A percentile compares a stretch with the other conserved stretches of the same genome.
phyloP scores from a whole-genome alignment of 768 basidiomycete genomes.

The Peribolospora baueri region DNA sequence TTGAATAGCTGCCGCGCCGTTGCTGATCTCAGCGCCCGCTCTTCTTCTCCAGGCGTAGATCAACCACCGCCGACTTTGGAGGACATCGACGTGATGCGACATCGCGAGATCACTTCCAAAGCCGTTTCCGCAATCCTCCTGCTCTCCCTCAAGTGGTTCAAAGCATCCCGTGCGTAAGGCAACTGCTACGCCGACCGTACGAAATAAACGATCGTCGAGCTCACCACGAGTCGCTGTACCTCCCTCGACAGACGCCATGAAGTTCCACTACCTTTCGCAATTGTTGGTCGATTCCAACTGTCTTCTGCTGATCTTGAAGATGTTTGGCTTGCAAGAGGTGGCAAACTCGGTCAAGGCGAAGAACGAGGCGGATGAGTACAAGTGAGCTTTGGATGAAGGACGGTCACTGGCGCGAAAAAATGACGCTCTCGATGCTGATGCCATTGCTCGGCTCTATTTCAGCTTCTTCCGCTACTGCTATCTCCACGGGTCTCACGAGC shows the following conservation, averaged over 20 bases:
- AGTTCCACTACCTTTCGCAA: slow-evolving; percentile 94
- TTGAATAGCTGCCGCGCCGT: neutral
- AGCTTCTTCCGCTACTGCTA: slow-evolving; percentile 96
- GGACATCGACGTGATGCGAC: slow-evolving; percentile 75
- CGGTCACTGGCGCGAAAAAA: neutral
- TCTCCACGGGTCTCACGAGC: slow-evolving; percentile 41
- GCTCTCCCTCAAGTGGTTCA: slow-evolving; percentile 88
- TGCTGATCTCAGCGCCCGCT: neutral
- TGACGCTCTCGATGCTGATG: slow-evolving; percentile 3
- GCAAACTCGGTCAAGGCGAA: slow-evolving; percentile 58
- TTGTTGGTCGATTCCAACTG: slow-evolving; percentile 87
- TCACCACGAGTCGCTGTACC: neutral
- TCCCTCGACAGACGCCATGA: slow-evolving; percentile 63
- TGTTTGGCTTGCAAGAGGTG: slow-evolving; percentile 93
- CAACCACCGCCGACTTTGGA: slow-evolving; percentile 51
- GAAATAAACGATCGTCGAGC: neutral
- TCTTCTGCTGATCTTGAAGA: slow-evolving; percentile 73
- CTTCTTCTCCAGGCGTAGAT: slow-evolving; percentile 14
- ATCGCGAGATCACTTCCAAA: slow-evolving; percentile 92
- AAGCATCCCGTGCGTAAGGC: slow-evolving; percentile 61
- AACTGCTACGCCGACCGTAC: neutral
- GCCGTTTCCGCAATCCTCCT: slow-evolving; percentile 85
- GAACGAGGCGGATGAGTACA: slow-evolving; percentile 35
- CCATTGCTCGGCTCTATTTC: neutral
- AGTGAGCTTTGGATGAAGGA: slow-evolving; percentile 13